Percentiles rank a stretch among this genome's conserved stretches.
These are phyloP conservation scores for Calonectria henricotiae DNA, from an alignment of 2,329 filamentous ascomycete species.

Conservation along the genomic window DNA sequence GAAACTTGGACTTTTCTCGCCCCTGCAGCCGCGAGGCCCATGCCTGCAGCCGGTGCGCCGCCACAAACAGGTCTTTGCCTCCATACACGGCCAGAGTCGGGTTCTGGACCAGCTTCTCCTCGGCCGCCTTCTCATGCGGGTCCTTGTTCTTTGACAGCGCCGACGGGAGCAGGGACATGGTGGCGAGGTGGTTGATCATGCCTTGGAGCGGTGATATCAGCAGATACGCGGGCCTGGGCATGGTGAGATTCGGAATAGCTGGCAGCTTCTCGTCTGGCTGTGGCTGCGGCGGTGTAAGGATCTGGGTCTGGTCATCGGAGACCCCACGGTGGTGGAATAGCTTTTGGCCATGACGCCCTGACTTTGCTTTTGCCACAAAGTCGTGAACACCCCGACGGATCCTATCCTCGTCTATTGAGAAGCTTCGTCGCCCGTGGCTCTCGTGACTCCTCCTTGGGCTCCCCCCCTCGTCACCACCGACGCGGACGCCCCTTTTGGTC, in stretches of 20 bases:
- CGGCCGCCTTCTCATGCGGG: conserved; percentile 56
- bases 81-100: conserved; percentile 83
- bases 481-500: conserved; percentile 61
- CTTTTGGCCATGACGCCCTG: conserved; percentile 40
- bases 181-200: conserved; percentile 73
- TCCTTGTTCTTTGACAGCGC: conserved; percentile 48
- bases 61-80: conserved; percentile 81
- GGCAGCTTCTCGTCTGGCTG: conserved; percentile 53
- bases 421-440: conserved; percentile 52
- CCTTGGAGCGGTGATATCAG: conserved; percentile 80
- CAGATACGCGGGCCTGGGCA: conserved; percentile 70
- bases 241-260: conserved; percentile 56
- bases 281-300: conserved; percentile 34
- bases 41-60: conserved; percentile 73
- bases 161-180: conserved; percentile 69
- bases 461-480: conserved; percentile 68
- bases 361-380: conserved; percentile 62
- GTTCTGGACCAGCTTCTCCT: conserved; percentile 72
- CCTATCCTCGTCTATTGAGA: conserved; percentile 66
- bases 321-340: conserved; percentile 33
- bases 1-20: conserved; percentile 64
- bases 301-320: conserved; percentile 28
- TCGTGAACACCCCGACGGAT: conserved; percentile 67
- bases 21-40: conserved; percentile 75
- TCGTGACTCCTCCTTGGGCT: conserved; percentile 61